Evolutionary conservation across 2,329 filamentous ascomycete genomes (phyloP).

Genomic region (Epichloe sibirici): DNA sequence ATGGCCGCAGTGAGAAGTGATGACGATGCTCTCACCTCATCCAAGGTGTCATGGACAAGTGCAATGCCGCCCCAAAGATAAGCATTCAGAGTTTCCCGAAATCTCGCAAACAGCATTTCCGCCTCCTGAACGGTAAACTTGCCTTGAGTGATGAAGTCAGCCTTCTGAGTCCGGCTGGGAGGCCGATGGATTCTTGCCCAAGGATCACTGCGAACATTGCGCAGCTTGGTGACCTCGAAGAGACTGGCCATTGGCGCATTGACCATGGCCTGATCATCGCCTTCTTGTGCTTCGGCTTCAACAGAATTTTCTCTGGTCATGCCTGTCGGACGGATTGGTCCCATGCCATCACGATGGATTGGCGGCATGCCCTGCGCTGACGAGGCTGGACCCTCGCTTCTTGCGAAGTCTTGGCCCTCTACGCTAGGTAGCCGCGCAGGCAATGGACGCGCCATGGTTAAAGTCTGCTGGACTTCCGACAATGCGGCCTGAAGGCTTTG

Average conservation of each 20-base stretch:
- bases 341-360: not conserved
- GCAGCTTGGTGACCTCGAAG: constrained; percentile 20
- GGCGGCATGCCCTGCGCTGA: not conserved
- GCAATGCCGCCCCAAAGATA: constrained; percentile 23
- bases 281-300: constrained; percentile 11
- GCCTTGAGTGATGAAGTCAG: constrained; percentile 19
- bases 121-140: constrained; percentile 16
- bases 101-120: constrained; percentile 16
- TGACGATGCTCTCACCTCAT: constrained; percentile 17
- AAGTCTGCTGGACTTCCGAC: constrained; percentile 13
- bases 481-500: constrained; percentile 15
- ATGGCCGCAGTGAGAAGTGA: constrained; percentile 19
- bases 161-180: constrained; percentile 7
- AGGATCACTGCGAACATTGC: constrained; percentile 21
- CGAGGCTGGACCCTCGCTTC: not conserved
- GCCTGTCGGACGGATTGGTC: constrained; percentile 11
- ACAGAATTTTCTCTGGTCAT: constrained; percentile 22
- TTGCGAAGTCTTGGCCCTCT: not conserved
- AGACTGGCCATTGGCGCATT: constrained; percentile 21
- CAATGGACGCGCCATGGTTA: constrained; percentile 9
- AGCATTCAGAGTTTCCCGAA: constrained; percentile 17
- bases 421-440: not conserved
- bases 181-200: constrained; percentile 10
- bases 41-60: constrained; percentile 16
- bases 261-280: constrained; percentile 17